Base-by-base conservation (phyloP, 2,329 filamentous ascomycete genomes). In the Mariannaea elegans region DNA sequence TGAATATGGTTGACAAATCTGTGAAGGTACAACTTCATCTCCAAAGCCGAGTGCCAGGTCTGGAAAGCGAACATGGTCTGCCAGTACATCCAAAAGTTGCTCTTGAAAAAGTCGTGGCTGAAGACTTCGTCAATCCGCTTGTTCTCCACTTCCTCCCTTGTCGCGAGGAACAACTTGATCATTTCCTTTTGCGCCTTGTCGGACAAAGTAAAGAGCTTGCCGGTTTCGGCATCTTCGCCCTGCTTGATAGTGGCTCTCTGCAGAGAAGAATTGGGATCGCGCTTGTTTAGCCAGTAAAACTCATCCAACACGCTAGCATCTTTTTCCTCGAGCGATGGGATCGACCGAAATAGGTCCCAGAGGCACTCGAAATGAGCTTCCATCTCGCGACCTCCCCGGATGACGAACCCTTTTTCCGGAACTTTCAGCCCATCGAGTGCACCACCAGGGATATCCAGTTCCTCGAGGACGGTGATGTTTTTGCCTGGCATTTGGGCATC, bases 251-350 rank as follows among this genome's bases (percentile, higher is more conserved):
- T 73, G 2, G 71, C 70, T 21, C 71, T 61, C 62, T 72, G 68
- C 42, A 73, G 61, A 2, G 71, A 73, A 62, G 38, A 60, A 36
- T 62, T 62, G 23, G 60, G 60, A 32, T 61, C 60, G 13, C 48
- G 38, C 34, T 61, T 73, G 68, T 73, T 73, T 23, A 72, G 68
- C 67, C 70, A 68, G 65, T 73, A 72, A 49, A 73, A 72, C 53
- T 73, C 70, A 55, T 73, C 71, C 14, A 73, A 56, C 29, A 73
- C 71, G 21, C 70, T 73, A 13, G 69, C 70, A 7, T 61, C 60
- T 9, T 69, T 49, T 39, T 65, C 64, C 32, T 73, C 71, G 16
- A 73, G 59, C 12, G 71, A 73, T 2, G 71, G 71, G 19, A 73
- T 44, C 6, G 68, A 71, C 27, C 68, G 70, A 56, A 73, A 73